Base-by-base conservation (phyloP, 1,139 yeast genomes). In the Saccharomyces hybrid region DNA sequence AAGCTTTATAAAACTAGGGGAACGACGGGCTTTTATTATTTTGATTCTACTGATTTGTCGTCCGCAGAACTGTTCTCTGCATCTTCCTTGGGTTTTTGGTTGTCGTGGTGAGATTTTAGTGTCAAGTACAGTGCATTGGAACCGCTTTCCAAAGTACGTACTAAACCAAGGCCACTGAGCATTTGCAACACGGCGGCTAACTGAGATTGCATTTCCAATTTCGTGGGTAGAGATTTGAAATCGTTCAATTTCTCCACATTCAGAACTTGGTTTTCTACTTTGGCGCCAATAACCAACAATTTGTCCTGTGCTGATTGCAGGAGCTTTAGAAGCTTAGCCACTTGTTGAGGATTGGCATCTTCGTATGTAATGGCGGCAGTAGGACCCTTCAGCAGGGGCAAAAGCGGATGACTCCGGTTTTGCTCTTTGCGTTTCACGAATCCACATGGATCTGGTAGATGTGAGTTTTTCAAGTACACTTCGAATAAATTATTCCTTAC, bases 81-180 rank as follows among this genome's bases (percentile, higher is more conserved):
- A 34, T 34, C 13, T 5, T 34, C 42, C 19, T 34, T 34, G 9
- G 42, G 42, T 7, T 49, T 41, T 28, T 38, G 62, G 56, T 68
- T 68, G 50, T 71, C 68, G 52, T 63, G 66, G 55, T 84, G 83
- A 60, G 83, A 77, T 57, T 84, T 83, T 72, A 90, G 73, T 6
- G 95, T 87, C 70, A 90, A 76, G 65, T 88, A 88, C 62, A 91
- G 78, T 57, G 76, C 73, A 61, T 82, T 82, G 31, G 87, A 74
- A 19, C 88, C 76, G 31, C 87, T 72, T 71, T 87, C 86, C 70
- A 91, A 78, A 28, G 96, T 88, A 71, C 81, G 81, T 5, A 88
- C 95, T 69, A 91, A 78, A 2, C 96, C 95, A 48, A 90, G 95
- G 66, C 97, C 98, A 57, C 96, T 88, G 60, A 88, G 78, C 55